Evolutionary conservation across 352 stramenopile genomes (phyloP).

Genomic region (Globisporangium perplexum): DNA sequence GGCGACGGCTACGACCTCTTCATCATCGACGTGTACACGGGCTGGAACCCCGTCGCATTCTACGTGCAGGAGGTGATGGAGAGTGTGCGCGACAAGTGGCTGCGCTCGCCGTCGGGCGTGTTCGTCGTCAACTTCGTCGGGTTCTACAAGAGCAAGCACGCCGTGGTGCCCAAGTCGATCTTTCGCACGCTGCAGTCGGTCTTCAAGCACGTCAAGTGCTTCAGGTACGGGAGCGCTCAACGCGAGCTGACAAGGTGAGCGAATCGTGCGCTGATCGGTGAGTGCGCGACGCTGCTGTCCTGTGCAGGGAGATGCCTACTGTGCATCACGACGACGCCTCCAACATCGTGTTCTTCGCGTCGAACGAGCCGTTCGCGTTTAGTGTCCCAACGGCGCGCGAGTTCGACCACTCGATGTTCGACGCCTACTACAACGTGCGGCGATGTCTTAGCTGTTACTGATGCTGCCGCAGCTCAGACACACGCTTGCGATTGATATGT

Average conservation of each 20-base stretch:
- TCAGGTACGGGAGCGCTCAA: constrained; percentile 25
- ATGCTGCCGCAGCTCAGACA: no score
- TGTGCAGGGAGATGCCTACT: constrained; percentile 41
- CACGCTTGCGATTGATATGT: no score
- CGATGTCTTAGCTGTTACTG: not conserved
- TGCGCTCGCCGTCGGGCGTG: constrained; percentile 35
- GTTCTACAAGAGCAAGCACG: constrained; percentile 43
- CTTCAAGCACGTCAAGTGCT: constrained; percentile 66
- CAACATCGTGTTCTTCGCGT: constrained; percentile 80
- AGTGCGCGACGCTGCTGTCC: not conserved
- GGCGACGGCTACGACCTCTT: constrained; percentile 11
- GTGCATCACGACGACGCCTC: constrained; percentile 24
- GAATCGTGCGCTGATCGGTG: no score
- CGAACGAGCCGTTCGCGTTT: constrained; percentile 60
- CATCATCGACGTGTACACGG: constrained; percentile 19
- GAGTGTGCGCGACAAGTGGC: constrained; percentile 44
- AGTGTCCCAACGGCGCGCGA: constrained; percentile 39
- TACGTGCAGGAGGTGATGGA: constrained; percentile 58
- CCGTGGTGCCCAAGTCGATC: constrained; percentile 58
- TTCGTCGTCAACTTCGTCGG: constrained; percentile 80
- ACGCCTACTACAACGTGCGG: constrained; percentile 61
- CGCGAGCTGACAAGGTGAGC: no score
- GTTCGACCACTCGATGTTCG: constrained; percentile 34
- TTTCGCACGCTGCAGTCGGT: constrained; percentile 57
- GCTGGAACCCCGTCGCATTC: constrained; percentile 68